Conservation (phyloP, 1,284 basidiomycete species). For the Cystobasidiaceae sp. region DNA sequence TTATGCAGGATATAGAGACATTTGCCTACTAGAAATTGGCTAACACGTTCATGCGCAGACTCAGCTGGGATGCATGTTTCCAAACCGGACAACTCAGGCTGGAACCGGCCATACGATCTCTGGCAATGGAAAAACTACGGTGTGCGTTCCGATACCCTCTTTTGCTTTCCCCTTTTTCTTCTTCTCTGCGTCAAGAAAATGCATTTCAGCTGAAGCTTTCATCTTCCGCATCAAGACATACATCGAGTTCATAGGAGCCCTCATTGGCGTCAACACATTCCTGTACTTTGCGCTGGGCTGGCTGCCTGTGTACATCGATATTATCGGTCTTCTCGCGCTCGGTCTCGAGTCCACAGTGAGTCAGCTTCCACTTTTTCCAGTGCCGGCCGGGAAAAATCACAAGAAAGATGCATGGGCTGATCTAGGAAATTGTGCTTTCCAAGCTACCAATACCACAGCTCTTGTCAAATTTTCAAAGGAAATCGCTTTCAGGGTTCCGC, state of each 20-base stretch:
- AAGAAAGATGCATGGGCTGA: too few species aligned
- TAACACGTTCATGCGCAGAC: too few species aligned
- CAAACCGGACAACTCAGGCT: not conserved
- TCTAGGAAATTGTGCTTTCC: not conserved
- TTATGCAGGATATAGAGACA: too few species aligned
- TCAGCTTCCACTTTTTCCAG: too few species aligned
- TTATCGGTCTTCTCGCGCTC: constrained; percentile 52
- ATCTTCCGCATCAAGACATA: too few species aligned
- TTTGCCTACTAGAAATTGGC: too few species aligned
- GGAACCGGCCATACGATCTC: constrained; percentile 48
- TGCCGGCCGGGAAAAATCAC: too few species aligned
- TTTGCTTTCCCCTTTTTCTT: too few species aligned
- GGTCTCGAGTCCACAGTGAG: constrained; percentile 51
- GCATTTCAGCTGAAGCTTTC: too few species aligned
- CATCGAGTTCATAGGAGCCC: constrained; percentile 50
- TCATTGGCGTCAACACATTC: constrained; percentile 48
- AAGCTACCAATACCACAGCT: constrained; percentile 53
- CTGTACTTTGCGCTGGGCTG: constrained; percentile 41
- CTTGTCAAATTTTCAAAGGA: constrained; percentile 50
- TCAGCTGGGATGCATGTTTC: too few species aligned
- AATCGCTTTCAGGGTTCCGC: constrained; percentile 52
- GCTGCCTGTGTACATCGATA: constrained; percentile 39
- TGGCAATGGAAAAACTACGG: constrained; percentile 51
- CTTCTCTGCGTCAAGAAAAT: too few species aligned
- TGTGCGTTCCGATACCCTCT: too few species aligned